These are phyloP conservation scores for Yamadazyma philogaea DNA, from an alignment of 805 yeast species.

Conservation along the genomic window DNA sequence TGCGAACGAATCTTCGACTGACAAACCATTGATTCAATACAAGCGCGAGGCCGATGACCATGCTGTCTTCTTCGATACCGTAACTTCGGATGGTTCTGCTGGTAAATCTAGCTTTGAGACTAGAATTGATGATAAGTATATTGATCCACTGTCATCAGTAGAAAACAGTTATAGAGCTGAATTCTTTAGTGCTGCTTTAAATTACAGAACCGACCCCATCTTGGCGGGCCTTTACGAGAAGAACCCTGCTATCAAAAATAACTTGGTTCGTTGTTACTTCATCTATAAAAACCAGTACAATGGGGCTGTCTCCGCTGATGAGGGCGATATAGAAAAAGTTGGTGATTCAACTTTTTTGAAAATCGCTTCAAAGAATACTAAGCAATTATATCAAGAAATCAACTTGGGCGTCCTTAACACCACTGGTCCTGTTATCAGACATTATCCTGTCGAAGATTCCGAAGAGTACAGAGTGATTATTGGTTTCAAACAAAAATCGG, in stretches of 20 bases:
- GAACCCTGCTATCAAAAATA: constrained; percentile 36
- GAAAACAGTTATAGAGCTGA: constrained; percentile 64
- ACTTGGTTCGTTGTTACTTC: constrained; percentile 68
- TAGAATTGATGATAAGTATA: constrained; percentile 76
- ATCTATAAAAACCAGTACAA: constrained; percentile 64
- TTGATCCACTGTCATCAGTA: constrained; percentile 49
- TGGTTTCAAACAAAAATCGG: constrained; percentile 80
- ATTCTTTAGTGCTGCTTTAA: constrained; percentile 67
- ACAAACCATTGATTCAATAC: constrained; percentile 65
- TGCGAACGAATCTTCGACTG: constrained; percentile 18
- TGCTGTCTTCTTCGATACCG: constrained; percentile 85
- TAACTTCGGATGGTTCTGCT: constrained; percentile 22
- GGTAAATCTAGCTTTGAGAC: constrained; percentile 51
- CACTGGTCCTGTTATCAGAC: constrained; percentile 91
- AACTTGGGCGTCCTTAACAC: constrained; percentile 65
- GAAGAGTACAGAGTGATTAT: constrained; percentile 85
- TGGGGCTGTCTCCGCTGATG: constrained; percentile 13
- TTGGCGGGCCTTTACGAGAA: constrained; percentile 34
- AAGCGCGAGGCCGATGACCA: constrained; percentile 78
- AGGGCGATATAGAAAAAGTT: constrained; percentile 58
- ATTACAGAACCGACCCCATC: constrained; percentile 44
- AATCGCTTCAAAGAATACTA: constrained; percentile 78
- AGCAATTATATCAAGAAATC: constrained; percentile 68
- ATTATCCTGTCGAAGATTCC: constrained; percentile 72
- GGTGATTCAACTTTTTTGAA: constrained; percentile 77